phyloP scores from a whole-genome alignment of 2,329 filamentous ascomycete species.

The Colletotrichum orbiculare region DNA sequence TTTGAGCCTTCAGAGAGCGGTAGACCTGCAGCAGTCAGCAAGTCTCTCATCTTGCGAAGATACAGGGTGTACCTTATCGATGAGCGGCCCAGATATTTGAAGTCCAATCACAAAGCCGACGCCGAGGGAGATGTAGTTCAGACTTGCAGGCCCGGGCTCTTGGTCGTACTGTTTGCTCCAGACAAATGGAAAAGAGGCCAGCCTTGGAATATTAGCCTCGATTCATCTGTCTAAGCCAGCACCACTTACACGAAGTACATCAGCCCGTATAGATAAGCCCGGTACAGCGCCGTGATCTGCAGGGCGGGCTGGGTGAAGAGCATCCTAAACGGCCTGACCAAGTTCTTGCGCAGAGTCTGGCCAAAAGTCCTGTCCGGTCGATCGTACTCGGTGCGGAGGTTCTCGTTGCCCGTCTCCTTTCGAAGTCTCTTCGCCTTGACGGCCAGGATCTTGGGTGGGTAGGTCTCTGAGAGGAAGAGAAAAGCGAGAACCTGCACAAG shows the following conservation, averaged over 20 bases:
- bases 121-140: constrained; percentile 65
- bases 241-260: constrained; percentile 60
- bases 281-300: constrained; percentile 59
- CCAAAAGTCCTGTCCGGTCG: constrained; percentile 40
- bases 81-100: constrained; percentile 57
- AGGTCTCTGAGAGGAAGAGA: constrained; percentile 53
- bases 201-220: constrained; percentile 38
- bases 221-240: not conserved
- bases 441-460: constrained; percentile 46
- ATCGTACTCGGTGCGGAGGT: constrained; percentile 45
- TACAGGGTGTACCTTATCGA: constrained; percentile 43
- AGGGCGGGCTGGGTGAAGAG: constrained; percentile 62
- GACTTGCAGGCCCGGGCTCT: constrained; percentile 56
- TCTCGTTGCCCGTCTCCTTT: constrained; percentile 43
- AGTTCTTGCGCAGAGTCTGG: constrained; percentile 42
- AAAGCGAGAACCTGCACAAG: constrained; percentile 48
- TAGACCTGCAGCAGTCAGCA: constrained; percentile 41
- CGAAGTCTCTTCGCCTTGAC: constrained; percentile 43
- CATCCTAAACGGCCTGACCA: constrained; percentile 60
- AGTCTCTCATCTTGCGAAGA: not conserved
- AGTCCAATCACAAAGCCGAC: constrained; percentile 66
- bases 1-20: constrained; percentile 39
- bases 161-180: constrained; percentile 61
- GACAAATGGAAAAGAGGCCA: constrained; percentile 63
- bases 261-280: constrained; percentile 63